A percentile compares a stretch with the other conserved stretches of the same genome.
phyloP scores from a whole-genome alignment of 768 basidiomycete species.

The Leccinum longicurvipes region DNA sequence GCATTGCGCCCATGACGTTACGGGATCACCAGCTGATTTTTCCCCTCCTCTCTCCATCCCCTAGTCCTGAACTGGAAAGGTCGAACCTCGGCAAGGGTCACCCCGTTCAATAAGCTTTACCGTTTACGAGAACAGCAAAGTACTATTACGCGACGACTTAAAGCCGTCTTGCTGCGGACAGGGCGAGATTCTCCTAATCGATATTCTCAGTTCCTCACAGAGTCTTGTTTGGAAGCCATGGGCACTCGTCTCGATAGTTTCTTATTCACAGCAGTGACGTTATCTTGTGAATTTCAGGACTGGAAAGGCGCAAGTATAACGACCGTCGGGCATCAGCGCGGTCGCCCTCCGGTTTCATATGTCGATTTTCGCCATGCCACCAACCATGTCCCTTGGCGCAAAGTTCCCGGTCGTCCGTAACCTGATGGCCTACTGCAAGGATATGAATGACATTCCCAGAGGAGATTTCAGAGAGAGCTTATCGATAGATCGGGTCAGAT shows the following conservation, averaged over 20 bases:
- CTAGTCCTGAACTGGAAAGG: constrained; percentile 26
- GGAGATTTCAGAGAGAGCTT: constrained; percentile 3
- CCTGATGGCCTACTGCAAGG: neutral
- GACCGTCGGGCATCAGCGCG: constrained; percentile 4
- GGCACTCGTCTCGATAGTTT: constrained; percentile 31
- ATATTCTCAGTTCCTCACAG: neutral
- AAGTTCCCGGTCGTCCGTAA: neutral
- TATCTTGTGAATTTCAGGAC: neutral
- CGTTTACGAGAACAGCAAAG: constrained; percentile 41
- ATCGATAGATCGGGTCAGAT: constrained; percentile 4
- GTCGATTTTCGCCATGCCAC: constrained; percentile 1
- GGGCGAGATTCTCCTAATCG: neutral
- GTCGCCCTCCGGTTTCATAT: constrained; percentile 1
- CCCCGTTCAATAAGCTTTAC: constrained; percentile 49
- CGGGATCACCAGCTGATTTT: neutral
- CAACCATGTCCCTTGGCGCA: constrained; percentile 1
- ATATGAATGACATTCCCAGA: neutral
- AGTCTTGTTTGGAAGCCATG: constrained; percentile 17
- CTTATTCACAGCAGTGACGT: constrained; percentile 20
- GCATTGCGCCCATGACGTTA: neutral
- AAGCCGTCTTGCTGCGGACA: constrained; percentile 55
- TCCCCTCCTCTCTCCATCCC: too few relatives aligned
- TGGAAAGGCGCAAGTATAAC: neutral
- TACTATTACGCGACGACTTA: too few relatives aligned
- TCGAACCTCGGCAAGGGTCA: constrained; percentile 48